Evolutionary conservation across 768 basidiomycete species (phyloP).

Genomic region (Kwoniella dejecticola): DNA sequence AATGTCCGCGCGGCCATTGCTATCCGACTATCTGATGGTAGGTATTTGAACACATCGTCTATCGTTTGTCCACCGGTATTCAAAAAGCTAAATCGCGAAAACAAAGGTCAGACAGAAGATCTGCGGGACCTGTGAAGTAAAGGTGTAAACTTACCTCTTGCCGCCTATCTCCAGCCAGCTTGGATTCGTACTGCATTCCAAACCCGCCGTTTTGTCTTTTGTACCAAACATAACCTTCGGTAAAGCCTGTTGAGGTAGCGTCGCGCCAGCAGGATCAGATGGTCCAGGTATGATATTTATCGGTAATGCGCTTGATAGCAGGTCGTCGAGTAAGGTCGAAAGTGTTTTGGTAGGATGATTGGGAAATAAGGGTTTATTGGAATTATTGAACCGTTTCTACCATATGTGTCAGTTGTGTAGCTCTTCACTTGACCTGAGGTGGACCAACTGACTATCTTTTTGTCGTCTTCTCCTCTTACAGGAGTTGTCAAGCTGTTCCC

Average conservation of each 20-base stretch:
- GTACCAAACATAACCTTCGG: constrained; percentile 86
- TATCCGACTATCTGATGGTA: constrained; percentile 67
- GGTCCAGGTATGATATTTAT: constrained; percentile 87
- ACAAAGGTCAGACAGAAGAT: background rate
- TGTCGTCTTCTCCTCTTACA: constrained; percentile 55
- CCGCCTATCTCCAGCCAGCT: constrained; percentile 71
- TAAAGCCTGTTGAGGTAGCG: constrained; percentile 90
- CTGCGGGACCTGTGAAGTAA: constrained; percentile 6
- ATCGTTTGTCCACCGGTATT: constrained; percentile 90
- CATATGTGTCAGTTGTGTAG: constrained; percentile 6
- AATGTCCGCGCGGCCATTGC: constrained; percentile 76
- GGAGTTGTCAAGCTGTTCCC: constrained; percentile 78
- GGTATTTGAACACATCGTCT: constrained; percentile 93
- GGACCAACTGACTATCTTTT: constrained; percentile 42
- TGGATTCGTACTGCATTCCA: constrained; percentile 85
- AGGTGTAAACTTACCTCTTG: constrained; percentile 56
- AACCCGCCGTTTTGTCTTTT: constrained; percentile 60
- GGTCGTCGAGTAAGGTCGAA: constrained; percentile 69
- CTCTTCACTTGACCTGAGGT: background rate
- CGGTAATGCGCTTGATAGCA: constrained; percentile 71
- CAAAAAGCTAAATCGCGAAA: constrained; percentile 62
- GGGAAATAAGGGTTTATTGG: constrained; percentile 62
- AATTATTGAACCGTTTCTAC: constrained; percentile 52
- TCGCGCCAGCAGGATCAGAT: constrained; percentile 81
- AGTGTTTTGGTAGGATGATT: constrained; percentile 73